Percentiles rank a stretch among this genome's conserved stretches.
These are phyloP conservation scores for Boletellus emodensis DNA, from an alignment of 768 basidiomycete genomes.

Conservation along the genomic window DNA sequence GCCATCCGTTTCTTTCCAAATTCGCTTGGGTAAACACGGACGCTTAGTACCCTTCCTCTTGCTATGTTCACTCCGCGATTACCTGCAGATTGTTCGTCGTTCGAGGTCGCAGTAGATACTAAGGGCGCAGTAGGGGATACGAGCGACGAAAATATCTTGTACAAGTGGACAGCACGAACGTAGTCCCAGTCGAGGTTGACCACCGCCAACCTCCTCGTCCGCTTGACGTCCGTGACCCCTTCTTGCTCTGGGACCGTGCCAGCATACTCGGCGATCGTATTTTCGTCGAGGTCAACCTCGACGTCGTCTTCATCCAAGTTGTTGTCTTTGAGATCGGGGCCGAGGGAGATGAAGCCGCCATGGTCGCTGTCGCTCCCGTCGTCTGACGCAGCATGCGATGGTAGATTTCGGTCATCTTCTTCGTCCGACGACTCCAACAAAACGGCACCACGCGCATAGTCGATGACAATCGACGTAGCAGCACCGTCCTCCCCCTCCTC, in stretches of 20 bases:
- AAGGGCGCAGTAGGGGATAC: constrained; percentile 57
- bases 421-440: constrained; percentile 87
- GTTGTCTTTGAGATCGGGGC: constrained; percentile 32
- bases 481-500: constrained; percentile 24
- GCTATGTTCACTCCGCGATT: constrained; percentile 28
- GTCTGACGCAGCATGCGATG: constrained; percentile 10
- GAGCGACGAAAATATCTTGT: constrained; percentile 88
- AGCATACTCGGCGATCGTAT: constrained; percentile 55
- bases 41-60: constrained; percentile 67
- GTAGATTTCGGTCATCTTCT: constrained; percentile 38
- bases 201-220: constrained; percentile 73
- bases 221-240: constrained; percentile 37
- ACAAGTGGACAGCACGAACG: constrained; percentile 83
- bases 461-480: constrained; percentile 39
- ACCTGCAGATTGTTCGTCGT: constrained; percentile 11
- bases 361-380: constrained; percentile 47
- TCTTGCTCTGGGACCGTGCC: constrained; percentile 45
- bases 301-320: constrained; percentile 30
- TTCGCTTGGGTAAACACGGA: constrained; percentile 87
- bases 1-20: constrained; percentile 88
- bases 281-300: constrained; percentile 81
- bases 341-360: constrained; percentile 48
- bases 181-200: constrained; percentile 99
- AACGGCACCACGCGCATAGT: constrained; percentile 88
- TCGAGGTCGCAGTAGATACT: constrained; percentile 26